Percentiles rank a stretch among this genome's conserved stretches.
These are phyloP conservation scores for Geotrichum bryndzae DNA, from an alignment of 1,139 yeast species.

Conservation along the genomic window DNA sequence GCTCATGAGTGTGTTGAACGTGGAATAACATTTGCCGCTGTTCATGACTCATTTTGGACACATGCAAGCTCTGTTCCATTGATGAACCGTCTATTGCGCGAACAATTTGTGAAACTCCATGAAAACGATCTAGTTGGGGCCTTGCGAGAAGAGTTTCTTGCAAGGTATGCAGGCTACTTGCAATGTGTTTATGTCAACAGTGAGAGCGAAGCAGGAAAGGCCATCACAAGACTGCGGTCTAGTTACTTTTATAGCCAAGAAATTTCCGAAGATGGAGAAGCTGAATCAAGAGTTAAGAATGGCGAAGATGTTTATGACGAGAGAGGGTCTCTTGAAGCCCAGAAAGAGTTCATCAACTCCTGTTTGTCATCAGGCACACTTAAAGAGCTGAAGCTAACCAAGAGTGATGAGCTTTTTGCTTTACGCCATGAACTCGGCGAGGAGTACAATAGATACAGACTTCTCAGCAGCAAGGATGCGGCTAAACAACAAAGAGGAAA, in stretches of 20 bases:
- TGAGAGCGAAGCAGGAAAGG: conserved; percentile 38
- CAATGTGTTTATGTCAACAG: conserved; percentile 45
- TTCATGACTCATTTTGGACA: conserved; percentile 96
- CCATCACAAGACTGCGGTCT: conserved; percentile 18
- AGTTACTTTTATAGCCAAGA: conserved; percentile 5
- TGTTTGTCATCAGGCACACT: conserved; percentile 4
- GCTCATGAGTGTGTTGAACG: conserved; percentile 51
- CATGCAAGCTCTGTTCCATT: conserved; percentile 71
- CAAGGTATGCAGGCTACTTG: conserved; percentile 60
- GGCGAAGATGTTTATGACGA: not conserved
- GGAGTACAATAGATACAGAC: conserved; percentile 17
- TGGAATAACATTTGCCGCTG: conserved; percentile 77
- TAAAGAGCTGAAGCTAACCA: conserved; percentile 33
- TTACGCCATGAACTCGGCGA: conserved; percentile 20
- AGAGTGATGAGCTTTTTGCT: conserved; percentile 32
- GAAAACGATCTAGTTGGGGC: conserved; percentile 55
- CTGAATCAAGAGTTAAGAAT: not conserved
- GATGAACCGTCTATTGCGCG: conserved; percentile 62
- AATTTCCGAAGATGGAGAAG: not conserved
- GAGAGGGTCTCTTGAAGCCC: not conserved
- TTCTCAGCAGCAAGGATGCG: not conserved
- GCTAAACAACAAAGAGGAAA: not conserved
- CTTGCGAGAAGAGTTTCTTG: conserved; percentile 68
- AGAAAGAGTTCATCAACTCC: conserved; percentile 44
- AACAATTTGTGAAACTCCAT: conserved; percentile 70